Evolutionary conservation across 345 rosid genomes (phyloP).

Genomic region (Conringia planisiliqua): DNA sequence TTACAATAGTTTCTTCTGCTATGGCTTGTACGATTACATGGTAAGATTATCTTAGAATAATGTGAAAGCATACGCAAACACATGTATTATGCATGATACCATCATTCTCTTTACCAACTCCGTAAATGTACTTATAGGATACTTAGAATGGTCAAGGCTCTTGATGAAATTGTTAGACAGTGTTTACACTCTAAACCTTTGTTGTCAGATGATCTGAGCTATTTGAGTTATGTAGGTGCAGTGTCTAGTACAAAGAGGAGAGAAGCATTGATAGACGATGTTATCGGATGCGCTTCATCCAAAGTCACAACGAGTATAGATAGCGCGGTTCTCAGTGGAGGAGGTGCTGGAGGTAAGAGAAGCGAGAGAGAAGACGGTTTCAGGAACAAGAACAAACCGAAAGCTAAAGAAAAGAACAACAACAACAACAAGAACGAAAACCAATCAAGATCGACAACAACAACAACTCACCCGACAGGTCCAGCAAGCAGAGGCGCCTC

Average conservation of each 20-base stretch:
- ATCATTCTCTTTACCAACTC: neutral
- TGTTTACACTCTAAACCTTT: neutral
- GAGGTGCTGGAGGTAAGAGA: slow-evolving; percentile 53
- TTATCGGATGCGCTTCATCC: slow-evolving; percentile 69
- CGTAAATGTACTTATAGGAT: neutral
- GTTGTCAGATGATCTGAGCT: neutral
- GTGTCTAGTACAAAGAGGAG: slow-evolving; percentile 60
- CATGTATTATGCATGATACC: neutral
- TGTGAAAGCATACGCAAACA: neutral
- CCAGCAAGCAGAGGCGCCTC: slow-evolving; percentile 32
- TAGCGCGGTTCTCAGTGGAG: slow-evolving; percentile 40
- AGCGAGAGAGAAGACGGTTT: slow-evolving; percentile 46
- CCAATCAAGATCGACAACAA: slow-evolving; percentile 38
- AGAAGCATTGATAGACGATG: slow-evolving; percentile 72
- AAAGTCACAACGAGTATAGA: slow-evolving; percentile 54
- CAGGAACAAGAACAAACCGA: slow-evolving; percentile 46
- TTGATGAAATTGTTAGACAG: slow-evolving; percentile 3
- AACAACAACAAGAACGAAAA: slow-evolving; percentile 21
- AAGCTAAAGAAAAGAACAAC: slow-evolving; percentile 54
- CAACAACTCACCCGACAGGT: slow-evolving; percentile 37
- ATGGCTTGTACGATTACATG: neutral
- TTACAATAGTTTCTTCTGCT: neutral
- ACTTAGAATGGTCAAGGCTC: neutral
- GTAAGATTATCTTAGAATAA: neutral
- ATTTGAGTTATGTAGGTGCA: slow-evolving; percentile 51